Conservation (phyloP, 1,284 basidiomycete genomes). For the Cystobasidium sp. region DNA sequence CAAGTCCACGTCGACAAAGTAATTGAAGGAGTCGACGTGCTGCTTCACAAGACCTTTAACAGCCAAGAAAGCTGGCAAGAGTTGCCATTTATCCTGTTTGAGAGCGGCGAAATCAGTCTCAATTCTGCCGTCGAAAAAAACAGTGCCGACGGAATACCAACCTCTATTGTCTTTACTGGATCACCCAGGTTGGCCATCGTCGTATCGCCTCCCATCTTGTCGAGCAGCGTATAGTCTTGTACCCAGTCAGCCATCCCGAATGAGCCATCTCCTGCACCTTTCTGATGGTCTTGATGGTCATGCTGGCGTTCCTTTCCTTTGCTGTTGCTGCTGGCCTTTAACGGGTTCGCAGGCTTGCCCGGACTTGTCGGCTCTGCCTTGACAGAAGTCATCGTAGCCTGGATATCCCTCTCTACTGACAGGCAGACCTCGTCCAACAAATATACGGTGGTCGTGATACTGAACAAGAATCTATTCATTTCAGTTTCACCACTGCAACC, state of each 20-base stretch:
- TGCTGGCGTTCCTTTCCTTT: slow-evolving; percentile 34
- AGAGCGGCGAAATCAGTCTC: background rate
- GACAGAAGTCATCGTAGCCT: background rate
- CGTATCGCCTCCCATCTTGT: slow-evolving; percentile 35
- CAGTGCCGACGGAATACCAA: background rate
- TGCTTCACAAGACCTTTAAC: slow-evolving; percentile 99
- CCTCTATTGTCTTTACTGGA: slow-evolving; percentile 43
- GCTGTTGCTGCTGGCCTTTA: slow-evolving; percentile 8
- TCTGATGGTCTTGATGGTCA: background rate
- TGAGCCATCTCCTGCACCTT: background rate
- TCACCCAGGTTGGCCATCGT: slow-evolving; percentile 22
- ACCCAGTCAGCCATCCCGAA: slow-evolving; percentile 44
- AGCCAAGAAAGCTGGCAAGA: slow-evolving; percentile 91
- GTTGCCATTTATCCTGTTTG: slow-evolving; percentile 90
- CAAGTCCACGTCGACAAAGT: slow-evolving; percentile 96
- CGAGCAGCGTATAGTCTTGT: slow-evolving; percentile 31
- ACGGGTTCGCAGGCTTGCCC: slow-evolving; percentile 7
- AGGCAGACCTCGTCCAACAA: too few species aligned
- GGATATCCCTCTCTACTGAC: background rate
- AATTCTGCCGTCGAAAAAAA: background rate
- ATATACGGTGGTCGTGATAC: too few species aligned
- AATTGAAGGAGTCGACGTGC: slow-evolving; percentile 99
- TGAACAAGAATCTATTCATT: too few species aligned
- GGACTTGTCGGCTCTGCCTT: slow-evolving; percentile 24
- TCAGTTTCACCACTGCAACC: background rate